These are phyloP conservation scores for Rhizopus delemar DNA, from an alignment of 371 early-diverging fungal species.

Conservation along the genomic window DNA sequence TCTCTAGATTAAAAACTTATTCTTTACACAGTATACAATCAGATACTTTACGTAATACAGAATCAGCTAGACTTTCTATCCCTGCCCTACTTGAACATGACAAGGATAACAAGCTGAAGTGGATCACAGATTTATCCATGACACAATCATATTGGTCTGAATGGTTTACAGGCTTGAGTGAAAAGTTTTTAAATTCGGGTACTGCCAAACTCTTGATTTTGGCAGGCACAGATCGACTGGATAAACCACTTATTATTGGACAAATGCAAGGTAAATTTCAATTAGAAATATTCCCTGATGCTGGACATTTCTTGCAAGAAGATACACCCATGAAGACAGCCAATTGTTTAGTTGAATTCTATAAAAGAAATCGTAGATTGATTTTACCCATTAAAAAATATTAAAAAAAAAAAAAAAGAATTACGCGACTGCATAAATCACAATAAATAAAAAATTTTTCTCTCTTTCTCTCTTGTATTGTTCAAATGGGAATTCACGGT, in stretches of 20 bases:
- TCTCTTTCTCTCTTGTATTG: slow-evolving; percentile 1
- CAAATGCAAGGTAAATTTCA: slow-evolving; percentile 98
- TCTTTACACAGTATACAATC: slow-evolving; percentile 51
- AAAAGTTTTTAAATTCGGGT: slow-evolving; percentile 71
- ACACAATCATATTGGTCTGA: slow-evolving; percentile 81
- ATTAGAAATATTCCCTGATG: slow-evolving; percentile 76
- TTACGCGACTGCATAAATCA: background rate
- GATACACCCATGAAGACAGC: slow-evolving; percentile 82
- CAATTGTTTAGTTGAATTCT: slow-evolving; percentile 71
- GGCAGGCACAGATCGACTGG: slow-evolving; percentile 91
- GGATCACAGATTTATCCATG: slow-evolving; percentile 71
- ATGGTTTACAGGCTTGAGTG: slow-evolving; percentile 86
- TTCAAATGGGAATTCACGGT: slow-evolving; percentile 88
- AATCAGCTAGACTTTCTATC: slow-evolving; percentile 78
- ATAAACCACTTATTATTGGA: slow-evolving; percentile 88
- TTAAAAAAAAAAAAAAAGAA: background rate
- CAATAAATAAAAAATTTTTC: background rate
- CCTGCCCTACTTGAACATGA: slow-evolving; percentile 56
- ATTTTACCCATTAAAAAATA: slow-evolving; percentile 61
- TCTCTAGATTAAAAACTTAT: background rate
- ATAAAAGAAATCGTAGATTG: slow-evolving; percentile 74
- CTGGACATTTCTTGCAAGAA: slow-evolving; percentile 91
- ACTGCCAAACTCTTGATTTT: slow-evolving; percentile 82
- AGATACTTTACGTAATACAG: slow-evolving; percentile 61
- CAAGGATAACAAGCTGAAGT: slow-evolving; percentile 44